Evolutionary conservation across 768 basidiomycete genomes (phyloP).

Genomic region (Hemileccinum impolitum): DNA sequence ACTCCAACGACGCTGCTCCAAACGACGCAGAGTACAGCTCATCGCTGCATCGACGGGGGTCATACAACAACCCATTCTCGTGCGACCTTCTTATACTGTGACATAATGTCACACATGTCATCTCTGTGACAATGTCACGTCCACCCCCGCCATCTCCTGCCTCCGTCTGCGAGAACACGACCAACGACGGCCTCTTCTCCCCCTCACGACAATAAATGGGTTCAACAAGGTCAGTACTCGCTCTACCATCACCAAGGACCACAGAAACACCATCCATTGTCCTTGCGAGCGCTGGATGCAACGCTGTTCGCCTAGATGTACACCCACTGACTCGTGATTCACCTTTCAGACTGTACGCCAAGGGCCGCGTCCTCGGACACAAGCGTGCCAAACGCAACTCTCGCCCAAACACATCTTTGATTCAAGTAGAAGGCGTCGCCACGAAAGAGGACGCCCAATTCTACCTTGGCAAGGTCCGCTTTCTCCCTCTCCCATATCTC

Average conservation of each 20-base stretch:
- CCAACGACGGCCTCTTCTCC: conserved; percentile 19
- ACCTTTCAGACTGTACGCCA: conserved; percentile 77
- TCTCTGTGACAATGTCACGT: conserved; percentile 31
- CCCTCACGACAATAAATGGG: conserved; percentile 57
- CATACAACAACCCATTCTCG: too few species aligned
- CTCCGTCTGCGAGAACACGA: conserved; percentile 19
- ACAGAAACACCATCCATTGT: background rate
- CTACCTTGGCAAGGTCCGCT: conserved; percentile 94
- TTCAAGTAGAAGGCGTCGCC: conserved; percentile 96
- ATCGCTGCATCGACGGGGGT: conserved; percentile 47
- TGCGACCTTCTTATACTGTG: conserved; percentile 17
- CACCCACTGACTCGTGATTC: background rate
- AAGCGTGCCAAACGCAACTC: conserved; percentile 98
- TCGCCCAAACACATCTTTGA: conserved; percentile 90
- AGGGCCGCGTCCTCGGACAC: conserved; percentile 97
- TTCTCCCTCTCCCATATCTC: background rate
- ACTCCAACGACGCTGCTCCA: conserved; percentile 46
- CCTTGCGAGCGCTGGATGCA: conserved; percentile 15
- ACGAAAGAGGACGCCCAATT: conserved; percentile 93
- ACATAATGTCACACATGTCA: conserved; percentile 22
- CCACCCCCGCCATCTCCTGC: background rate
- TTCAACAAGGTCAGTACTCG: conserved; percentile 68
- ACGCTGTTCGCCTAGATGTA: conserved; percentile 11
- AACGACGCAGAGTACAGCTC: conserved; percentile 48
- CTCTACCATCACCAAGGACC: background rate